Evolutionary conservation across 208 protist genomes (phyloP).

Genomic region (Leishmania arabica): DNA sequence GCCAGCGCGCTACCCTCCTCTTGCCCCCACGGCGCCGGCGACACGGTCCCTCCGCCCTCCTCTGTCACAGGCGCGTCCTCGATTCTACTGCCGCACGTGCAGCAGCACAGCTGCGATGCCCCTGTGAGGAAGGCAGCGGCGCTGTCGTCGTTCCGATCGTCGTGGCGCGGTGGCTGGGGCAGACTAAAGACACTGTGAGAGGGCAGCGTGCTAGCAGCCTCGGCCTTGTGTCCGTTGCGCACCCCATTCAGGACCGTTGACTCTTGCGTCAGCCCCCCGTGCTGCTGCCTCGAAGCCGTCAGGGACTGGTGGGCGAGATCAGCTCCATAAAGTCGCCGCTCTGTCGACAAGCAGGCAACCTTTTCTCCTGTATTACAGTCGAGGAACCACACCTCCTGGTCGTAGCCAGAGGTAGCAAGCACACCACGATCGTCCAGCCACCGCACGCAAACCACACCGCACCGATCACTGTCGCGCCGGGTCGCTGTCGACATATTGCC

Average conservation of each 20-base stretch:
- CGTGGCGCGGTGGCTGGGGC: conserved; percentile 2
- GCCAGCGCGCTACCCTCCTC: too few species aligned
- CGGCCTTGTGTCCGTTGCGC: not conserved
- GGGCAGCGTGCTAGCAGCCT: not conserved
- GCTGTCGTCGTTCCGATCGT: not conserved
- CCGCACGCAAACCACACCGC: conserved; percentile 24
- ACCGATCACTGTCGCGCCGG: not conserved
- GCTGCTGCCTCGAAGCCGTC: not conserved
- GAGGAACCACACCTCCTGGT: conserved; percentile 55
- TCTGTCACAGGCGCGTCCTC: not conserved
- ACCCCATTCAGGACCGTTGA: not conserved
- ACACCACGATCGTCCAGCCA: conserved; percentile 50
- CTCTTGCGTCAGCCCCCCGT: not conserved
- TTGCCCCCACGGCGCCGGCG: not conserved
- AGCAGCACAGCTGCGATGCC: not conserved
- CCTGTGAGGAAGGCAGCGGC: not conserved
- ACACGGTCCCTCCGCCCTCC: not conserved
- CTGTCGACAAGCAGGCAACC: conserved; percentile 47
- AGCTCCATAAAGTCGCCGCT: conserved; percentile 32
- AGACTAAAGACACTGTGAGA: not conserved
- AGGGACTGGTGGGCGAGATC: not conserved
- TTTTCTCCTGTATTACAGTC: conserved; percentile 30
- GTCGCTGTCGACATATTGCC: not conserved
- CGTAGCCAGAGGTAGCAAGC: conserved; percentile 50
- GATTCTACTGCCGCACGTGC: not conserved